These are phyloP conservation scores for Mycena citricolor DNA, from an alignment of 1,284 basidiomycete species.

Conservation along the genomic window DNA sequence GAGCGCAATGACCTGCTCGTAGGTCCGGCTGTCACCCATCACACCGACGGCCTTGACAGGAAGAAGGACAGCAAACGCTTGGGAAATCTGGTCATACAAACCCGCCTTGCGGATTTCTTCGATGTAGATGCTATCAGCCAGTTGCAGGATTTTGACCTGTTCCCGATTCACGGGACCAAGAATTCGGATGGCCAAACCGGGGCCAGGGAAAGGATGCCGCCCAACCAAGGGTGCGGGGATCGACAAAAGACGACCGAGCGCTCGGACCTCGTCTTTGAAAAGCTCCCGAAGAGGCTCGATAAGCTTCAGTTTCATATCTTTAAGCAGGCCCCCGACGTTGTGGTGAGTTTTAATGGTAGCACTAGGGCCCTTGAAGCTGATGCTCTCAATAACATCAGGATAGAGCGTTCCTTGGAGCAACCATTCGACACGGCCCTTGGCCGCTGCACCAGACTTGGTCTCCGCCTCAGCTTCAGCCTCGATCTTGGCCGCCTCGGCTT, in stretches of 20 bases:
- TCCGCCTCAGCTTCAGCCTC: conserved; percentile 83
- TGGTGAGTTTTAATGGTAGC: conserved; percentile 99
- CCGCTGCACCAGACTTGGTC: conserved; percentile 63
- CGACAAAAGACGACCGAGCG: conserved; percentile 84
- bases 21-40: conserved; percentile 96
- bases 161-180: conserved; percentile 91
- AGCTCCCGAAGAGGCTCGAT: conserved; percentile 97
- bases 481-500: conserved; percentile 88
- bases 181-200: conserved; percentile 98
- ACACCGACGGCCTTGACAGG: conserved; percentile 97
- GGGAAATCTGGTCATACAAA: conserved; percentile 92
- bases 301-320: conserved; percentile 98
- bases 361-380: conserved; percentile 98
- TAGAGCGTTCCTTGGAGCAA: conserved; percentile 98
- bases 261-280: conserved; percentile 99
- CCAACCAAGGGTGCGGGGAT: conserved; percentile 95
- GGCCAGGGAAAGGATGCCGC: conserved; percentile 99
- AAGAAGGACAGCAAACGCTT: conserved; percentile 97
- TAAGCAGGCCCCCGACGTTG: conserved; percentile 95
- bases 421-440: conserved; percentile 95
- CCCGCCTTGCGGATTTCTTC: conserved; percentile 95
- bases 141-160: conserved; percentile 93
- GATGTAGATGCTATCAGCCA: conserved; percentile 96
- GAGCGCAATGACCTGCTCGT: conserved; percentile 93
- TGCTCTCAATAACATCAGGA: conserved; percentile 99